Base-by-base conservation (phyloP, 1,284 basidiomycete species). In the Rhodotorula sp. region DNA sequence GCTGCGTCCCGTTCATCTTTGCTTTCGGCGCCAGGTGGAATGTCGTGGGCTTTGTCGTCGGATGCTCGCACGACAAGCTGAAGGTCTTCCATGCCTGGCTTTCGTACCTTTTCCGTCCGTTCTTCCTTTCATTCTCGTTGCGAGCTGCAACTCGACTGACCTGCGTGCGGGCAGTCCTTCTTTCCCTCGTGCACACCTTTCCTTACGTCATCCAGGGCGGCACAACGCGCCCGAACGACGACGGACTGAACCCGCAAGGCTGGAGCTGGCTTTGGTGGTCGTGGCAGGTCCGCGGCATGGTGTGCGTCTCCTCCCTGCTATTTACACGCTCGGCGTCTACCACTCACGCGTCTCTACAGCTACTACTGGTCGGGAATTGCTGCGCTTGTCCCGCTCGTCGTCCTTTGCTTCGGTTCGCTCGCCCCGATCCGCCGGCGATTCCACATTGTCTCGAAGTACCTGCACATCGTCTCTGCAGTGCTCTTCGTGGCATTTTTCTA, bases 41-140 rank as follows among this genome's bases (percentile, higher is more conserved):
- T 75, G 72, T 81, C 55, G 77, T 85, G 55, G 80, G 78, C 7
- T 72, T 84, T 59, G 67, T 84, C 36, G 83, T 83, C 12, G 82
- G 83, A 29, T 80, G 81, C 21, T 83, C 83, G 29, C 84, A 84
- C 73, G 84, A 84, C 75, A 83, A 83, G 75, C 81, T 85, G 4
- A 83, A 84, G 50, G 82, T 84, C 15, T 83, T 81, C 74, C 84
- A 85, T 69, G 82, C 83, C 50, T 84, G 83, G 81, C 73, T 82
- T 0, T 81, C 82, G 10, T 75, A 81, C 67, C 69, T 73, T 48
- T 75, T 73, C 64, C 34, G 48, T 83, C 81, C 69, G 83, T 83
- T 3, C 34, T 22, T 80, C 82, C 71, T 78, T 82, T 13, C 29
- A 27, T 3, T 3, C 3, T 17, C 50, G 10, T 15, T 17, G 6